These are phyloP conservation scores for Rhizopogon sp. DNA, from an alignment of 768 basidiomycete genomes.

Conservation along the genomic window DNA sequence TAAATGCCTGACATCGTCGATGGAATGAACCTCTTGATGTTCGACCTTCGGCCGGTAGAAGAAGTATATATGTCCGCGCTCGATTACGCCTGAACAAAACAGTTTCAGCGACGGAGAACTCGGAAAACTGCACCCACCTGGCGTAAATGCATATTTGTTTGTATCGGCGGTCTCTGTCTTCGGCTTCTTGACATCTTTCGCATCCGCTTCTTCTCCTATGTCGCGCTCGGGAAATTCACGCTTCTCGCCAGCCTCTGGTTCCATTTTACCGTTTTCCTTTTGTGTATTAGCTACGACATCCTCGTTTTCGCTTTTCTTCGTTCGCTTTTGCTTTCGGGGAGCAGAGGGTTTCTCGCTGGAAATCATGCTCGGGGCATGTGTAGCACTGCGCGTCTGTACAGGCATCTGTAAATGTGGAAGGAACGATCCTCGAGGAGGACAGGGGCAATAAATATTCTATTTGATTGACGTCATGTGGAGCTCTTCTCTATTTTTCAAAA, in stretches of 20 bases:
- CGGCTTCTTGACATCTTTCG: conserved; percentile 8
- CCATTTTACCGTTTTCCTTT: conserved; percentile 22
- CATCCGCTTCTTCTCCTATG: conserved; percentile 11
- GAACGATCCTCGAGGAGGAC: background rate
- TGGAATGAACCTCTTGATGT: conserved; percentile 43
- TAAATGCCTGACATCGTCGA: conserved; percentile 55
- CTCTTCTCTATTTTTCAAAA: background rate
- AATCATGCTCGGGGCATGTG: background rate
- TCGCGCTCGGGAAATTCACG: conserved; percentile 17
- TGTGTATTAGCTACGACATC: background rate
- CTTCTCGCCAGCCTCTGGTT: conserved; percentile 20
- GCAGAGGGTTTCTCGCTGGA: background rate
- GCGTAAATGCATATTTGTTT: conserved; percentile 4
- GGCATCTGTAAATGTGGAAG: conserved; percentile 6
- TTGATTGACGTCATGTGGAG: conserved; percentile 5
- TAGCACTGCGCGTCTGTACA: conserved; percentile 9
- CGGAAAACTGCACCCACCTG: conserved; percentile 2
- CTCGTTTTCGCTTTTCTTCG: background rate
- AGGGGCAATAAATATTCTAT: background rate
- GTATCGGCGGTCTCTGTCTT: conserved; percentile 17
- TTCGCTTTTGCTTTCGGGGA: background rate
- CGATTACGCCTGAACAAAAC: conserved; percentile 42
- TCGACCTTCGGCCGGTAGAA: conserved; percentile 59
- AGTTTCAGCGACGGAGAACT: background rate
- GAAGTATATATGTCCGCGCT: conserved; percentile 60